Conservation (phyloP, 345 rosid genomes). For the Linum tenue region DNA sequence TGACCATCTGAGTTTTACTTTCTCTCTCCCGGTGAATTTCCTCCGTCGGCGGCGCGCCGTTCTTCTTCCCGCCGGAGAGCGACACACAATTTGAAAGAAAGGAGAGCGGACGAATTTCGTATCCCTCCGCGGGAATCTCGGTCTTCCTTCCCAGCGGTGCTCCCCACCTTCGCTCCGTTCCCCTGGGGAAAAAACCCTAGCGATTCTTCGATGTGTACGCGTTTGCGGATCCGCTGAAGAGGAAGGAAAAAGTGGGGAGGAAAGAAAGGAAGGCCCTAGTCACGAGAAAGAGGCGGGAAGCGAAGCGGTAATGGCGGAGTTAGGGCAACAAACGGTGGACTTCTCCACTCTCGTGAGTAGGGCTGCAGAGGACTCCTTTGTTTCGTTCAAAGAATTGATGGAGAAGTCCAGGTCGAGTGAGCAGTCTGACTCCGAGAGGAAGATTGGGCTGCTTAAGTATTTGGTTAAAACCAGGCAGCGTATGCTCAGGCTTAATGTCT, state of each 20-base stretch:
- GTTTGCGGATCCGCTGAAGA: neutral
- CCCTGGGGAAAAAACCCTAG: neutral
- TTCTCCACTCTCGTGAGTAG: constrained; percentile 70
- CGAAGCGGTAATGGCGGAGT: constrained; percentile 40
- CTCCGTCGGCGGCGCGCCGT: neutral
- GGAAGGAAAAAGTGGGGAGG: neutral
- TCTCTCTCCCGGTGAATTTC: neutral
- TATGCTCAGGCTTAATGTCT: constrained; percentile 83
- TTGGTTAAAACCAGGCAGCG: constrained; percentile 83
- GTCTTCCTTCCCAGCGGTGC: neutral
- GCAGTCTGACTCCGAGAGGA: constrained; percentile 74
- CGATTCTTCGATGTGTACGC: neutral
- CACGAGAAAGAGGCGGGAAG: neutral
- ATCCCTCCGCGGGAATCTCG: neutral
- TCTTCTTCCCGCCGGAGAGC: neutral
- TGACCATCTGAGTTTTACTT: neutral
- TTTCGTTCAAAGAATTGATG: constrained; percentile 68
- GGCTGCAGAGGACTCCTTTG: constrained; percentile 77
- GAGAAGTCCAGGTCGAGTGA: constrained; percentile 63
- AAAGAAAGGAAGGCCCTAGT: neutral
- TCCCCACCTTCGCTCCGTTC: neutral
- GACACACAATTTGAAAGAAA: neutral
- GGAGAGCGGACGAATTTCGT: neutral
- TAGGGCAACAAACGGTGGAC: constrained; percentile 84
- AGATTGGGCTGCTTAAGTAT: constrained; percentile 73